Conservation (phyloP, 129 eudicot genomes). For the Chrysanthemum seticuspe region DNA sequence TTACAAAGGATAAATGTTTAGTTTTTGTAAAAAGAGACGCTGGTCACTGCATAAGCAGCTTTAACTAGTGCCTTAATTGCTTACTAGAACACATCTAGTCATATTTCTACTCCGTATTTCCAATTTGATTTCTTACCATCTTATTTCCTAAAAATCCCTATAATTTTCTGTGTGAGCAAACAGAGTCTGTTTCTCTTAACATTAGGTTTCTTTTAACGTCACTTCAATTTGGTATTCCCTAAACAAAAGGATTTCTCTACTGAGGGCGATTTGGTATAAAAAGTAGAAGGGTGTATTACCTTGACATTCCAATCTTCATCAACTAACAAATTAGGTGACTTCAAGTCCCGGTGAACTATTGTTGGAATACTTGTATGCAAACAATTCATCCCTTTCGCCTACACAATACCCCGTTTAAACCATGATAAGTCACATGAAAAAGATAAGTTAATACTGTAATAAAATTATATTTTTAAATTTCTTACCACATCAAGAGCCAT, state of each 20-base stretch:
- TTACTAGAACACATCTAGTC: too few species aligned
- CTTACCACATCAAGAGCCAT: constrained; percentile 99
- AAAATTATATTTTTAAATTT: constrained; percentile 6
- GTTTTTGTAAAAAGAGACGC: background rate
- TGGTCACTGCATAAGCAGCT: constrained; percentile 1
- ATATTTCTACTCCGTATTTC: too few species aligned
- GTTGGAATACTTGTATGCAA: constrained; percentile 95
- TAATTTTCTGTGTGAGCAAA: background rate
- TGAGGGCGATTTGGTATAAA: constrained; percentile 2
- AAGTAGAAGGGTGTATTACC: constrained; percentile 37
- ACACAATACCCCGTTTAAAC: constrained; percentile 27
- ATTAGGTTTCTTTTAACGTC: background rate
- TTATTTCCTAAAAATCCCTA: too few species aligned
- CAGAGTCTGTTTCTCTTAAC: background rate
- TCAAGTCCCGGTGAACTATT: constrained; percentile 97
- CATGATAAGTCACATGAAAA: constrained; percentile 16
- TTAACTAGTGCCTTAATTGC: background rate
- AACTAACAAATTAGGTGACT: constrained; percentile 96
- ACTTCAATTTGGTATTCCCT: background rate
- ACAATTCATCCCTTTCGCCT: constrained; percentile 99
- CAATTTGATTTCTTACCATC: too few species aligned
- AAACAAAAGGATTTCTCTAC: constrained; percentile 12
- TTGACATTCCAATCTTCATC: constrained; percentile 99
- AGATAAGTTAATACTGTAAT: background rate
- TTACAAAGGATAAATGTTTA: background rate